A percentile compares a stretch with the other conserved stretches of the same genome.
These are phyloP conservation scores for Cerrena zonata DNA, from an alignment of 1,284 basidiomycete genomes.

Conservation along the genomic window DNA sequence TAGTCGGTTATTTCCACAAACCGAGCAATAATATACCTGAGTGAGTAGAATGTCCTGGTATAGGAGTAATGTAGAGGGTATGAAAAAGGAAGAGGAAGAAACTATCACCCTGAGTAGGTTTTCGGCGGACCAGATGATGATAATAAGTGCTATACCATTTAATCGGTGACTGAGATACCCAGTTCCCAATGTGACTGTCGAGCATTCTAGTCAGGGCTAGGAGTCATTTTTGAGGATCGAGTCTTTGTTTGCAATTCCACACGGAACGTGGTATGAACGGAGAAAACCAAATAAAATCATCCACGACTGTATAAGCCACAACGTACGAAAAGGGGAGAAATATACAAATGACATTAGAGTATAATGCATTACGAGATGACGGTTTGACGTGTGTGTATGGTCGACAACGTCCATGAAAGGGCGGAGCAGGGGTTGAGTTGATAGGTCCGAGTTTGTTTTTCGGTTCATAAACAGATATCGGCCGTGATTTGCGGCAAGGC, in stretches of 20 bases:
- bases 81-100: neutral
- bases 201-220: too few relatives aligned
- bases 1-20: too few relatives aligned
- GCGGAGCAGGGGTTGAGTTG: neutral
- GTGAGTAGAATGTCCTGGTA: neutral
- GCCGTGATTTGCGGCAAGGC: too few relatives aligned
- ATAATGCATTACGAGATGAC: neutral
- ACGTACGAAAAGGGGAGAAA: too few relatives aligned
- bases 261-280: too few relatives aligned
- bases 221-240: too few relatives aligned
- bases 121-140: constrained; percentile 61
- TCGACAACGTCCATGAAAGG: too few relatives aligned
- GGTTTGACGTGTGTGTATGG: neutral
- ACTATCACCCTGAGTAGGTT: neutral
- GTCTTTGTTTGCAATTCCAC: too few relatives aligned
- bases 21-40: neutral
- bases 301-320: too few relatives aligned
- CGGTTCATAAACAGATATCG: too few relatives aligned
- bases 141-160: constrained; percentile 64
- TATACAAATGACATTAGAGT: neutral
- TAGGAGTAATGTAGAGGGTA: neutral
- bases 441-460: too few relatives aligned
- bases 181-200: constrained; percentile 17
- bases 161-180: constrained; percentile 16
- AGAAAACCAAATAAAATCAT: too few relatives aligned